Conservation (phyloP, 1,284 basidiomycete species). For the Rhodotorula sp. region DNA sequence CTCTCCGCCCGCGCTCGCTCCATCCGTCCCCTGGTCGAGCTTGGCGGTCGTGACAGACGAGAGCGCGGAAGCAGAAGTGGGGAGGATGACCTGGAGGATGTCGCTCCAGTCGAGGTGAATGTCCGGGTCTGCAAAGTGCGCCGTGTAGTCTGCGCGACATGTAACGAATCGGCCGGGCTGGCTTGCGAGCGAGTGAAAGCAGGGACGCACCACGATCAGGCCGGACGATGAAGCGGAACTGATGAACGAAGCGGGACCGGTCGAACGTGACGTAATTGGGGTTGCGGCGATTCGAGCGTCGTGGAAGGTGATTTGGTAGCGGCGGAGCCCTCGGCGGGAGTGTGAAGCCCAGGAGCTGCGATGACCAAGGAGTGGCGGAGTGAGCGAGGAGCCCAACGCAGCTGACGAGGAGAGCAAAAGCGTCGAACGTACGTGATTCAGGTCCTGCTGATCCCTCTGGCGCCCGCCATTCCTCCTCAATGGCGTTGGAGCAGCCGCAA, state of each 20-base stretch:
- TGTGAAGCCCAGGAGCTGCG: conserved; percentile 43
- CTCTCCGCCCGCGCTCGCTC: conserved; percentile 5
- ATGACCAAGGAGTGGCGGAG: neutral
- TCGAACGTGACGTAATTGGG: conserved; percentile 15
- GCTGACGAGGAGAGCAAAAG: neutral
- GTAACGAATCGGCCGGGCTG: no score
- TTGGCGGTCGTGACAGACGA: conserved; percentile 33
- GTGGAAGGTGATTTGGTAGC: conserved; percentile 22
- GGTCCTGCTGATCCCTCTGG: conserved; percentile 15
- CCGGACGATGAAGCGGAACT: conserved; percentile 90
- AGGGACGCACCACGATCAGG: conserved; percentile 52
- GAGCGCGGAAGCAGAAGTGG: conserved; percentile 57
- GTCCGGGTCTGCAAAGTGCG: conserved; percentile 80
- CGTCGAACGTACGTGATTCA: conserved; percentile 14
- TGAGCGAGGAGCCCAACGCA: neutral
- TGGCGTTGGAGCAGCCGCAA: neutral
- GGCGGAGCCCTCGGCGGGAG: conserved; percentile 37
- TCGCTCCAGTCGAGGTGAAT: conserved; percentile 84
- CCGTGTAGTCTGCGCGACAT: conserved; percentile 73
- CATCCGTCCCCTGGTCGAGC: conserved; percentile 47
- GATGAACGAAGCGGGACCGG: conserved; percentile 68
- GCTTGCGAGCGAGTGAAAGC: neutral
- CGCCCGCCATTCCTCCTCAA: neutral
- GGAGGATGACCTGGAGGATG: conserved; percentile 90
- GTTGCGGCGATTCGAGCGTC: conserved; percentile 24